Evolutionary conservation across 169 alveolate genomes (phyloP).

Genomic region (Amoebophrya sp.): DNA sequence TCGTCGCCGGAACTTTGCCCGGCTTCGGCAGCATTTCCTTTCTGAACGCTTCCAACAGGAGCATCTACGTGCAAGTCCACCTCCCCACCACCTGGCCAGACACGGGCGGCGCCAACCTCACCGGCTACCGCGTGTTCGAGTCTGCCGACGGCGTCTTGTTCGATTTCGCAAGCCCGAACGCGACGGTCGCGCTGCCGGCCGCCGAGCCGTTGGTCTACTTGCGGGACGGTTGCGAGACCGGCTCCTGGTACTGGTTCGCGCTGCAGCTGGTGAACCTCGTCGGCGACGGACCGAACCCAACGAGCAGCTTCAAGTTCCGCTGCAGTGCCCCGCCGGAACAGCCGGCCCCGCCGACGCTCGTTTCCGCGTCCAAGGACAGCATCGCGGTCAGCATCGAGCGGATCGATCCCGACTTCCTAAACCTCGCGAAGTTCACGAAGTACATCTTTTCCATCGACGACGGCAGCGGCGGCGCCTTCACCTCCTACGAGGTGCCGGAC

Average conservation of each 20-base stretch:
- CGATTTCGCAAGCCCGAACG: not conserved
- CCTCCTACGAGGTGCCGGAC: not conserved
- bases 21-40: not conserved
- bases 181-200: not conserved
- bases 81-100: not conserved
- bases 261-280: not conserved
- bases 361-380: not conserved
- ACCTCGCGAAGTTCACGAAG: not conserved
- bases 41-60: not conserved
- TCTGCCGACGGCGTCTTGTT: not conserved
- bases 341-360: not conserved
- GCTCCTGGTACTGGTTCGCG: not conserved
- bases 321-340: not conserved
- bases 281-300: not conserved
- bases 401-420: not conserved
- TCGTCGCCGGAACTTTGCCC: not conserved
- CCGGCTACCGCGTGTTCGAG: not conserved
- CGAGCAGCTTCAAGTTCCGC: not conserved
- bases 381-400: not conserved
- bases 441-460: not conserved
- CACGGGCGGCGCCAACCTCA: not conserved
- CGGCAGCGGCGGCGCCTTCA: not conserved
- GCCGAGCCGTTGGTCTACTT: not conserved
- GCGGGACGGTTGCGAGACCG: not conserved
- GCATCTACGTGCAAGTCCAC: not conserved